Evolutionary conservation across 345 rosid species (phyloP).

Genomic region (Nasturtium officinale): DNA sequence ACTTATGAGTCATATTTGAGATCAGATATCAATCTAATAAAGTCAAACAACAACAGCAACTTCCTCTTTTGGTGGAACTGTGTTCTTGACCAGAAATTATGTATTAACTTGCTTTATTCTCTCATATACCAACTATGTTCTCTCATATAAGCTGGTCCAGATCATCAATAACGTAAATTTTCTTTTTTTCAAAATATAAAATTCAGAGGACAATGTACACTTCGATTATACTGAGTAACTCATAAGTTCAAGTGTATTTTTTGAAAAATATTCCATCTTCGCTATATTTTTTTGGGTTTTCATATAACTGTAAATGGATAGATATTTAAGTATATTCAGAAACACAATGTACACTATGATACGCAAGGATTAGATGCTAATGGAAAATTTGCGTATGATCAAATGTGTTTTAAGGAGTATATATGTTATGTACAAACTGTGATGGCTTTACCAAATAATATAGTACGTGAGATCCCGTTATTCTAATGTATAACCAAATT

Average conservation of each 20-base stretch:
- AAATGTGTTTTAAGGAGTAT: neutral
- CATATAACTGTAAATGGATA: neutral
- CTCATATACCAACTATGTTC: too few relatives aligned
- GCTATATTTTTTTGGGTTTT: neutral
- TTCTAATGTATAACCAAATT: neutral
- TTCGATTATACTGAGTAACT: neutral
- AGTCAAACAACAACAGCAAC: conserved; percentile 7
- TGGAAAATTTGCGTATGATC: neutral
- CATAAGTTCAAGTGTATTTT: neutral
- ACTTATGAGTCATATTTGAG: conserved; percentile 3
- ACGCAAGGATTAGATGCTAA: neutral
- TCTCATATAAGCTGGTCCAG: conserved; percentile 22
- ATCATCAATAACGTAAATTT: neutral
- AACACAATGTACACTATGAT: conserved; percentile 1
- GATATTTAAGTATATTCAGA: neutral
- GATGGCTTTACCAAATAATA: neutral
- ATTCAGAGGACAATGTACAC: neutral
- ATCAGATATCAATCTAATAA: neutral
- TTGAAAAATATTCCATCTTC: conserved; percentile 1
- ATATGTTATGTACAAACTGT: neutral
- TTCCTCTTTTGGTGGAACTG: conserved; percentile 36
- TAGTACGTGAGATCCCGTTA: neutral
- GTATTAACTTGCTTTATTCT: too few relatives aligned
- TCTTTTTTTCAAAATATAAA: neutral
- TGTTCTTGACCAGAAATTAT: too few relatives aligned